These are phyloP conservation scores for Candida mesenterica DNA, from an alignment of 1,139 yeast genomes.

Conservation along the genomic window DNA sequence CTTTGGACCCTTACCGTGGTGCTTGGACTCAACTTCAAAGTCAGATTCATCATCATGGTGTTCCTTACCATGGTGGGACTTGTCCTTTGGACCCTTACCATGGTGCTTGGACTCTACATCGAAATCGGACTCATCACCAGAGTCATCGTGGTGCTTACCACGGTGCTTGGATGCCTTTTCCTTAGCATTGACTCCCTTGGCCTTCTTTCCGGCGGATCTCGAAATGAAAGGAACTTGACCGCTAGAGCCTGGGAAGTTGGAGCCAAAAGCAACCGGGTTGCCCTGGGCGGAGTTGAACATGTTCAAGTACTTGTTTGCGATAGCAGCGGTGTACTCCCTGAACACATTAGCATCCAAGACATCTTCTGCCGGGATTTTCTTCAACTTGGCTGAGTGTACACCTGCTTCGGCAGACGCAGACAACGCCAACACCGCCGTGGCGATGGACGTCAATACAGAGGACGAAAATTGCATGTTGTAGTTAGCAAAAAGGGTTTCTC, in stretches of 20 bases:
- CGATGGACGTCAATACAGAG: slow-evolving; percentile 41
- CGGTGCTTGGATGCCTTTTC: not conserved
- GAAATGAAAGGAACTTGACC: slow-evolving; percentile 48
- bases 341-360: slow-evolving; percentile 59
- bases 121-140: too few relatives aligned
- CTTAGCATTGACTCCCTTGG: not conserved
- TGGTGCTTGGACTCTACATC: too few relatives aligned
- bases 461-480: slow-evolving; percentile 32
- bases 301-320: slow-evolving; percentile 70
- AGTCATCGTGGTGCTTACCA: not conserved
- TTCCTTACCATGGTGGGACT: too few relatives aligned
- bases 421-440: slow-evolving; percentile 22
- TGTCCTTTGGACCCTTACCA: too few relatives aligned
- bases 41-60: too few relatives aligned
- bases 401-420: slow-evolving; percentile 52
- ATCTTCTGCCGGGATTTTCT: slow-evolving; percentile 62
- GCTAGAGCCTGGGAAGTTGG: slow-evolving; percentile 19
- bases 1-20: too few relatives aligned
- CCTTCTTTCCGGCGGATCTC: slow-evolving; percentile 6
- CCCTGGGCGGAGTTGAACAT: slow-evolving; percentile 43
- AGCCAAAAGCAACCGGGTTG: slow-evolving; percentile 22
- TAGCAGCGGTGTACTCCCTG: slow-evolving; percentile 62
- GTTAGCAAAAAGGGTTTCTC: not conserved
- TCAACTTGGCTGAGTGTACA: slow-evolving; percentile 59
- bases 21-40: too few relatives aligned